phyloP scores from a whole-genome alignment of 192 early-diverging fungal genomes.

The Coemansia guatemalensis region DNA sequence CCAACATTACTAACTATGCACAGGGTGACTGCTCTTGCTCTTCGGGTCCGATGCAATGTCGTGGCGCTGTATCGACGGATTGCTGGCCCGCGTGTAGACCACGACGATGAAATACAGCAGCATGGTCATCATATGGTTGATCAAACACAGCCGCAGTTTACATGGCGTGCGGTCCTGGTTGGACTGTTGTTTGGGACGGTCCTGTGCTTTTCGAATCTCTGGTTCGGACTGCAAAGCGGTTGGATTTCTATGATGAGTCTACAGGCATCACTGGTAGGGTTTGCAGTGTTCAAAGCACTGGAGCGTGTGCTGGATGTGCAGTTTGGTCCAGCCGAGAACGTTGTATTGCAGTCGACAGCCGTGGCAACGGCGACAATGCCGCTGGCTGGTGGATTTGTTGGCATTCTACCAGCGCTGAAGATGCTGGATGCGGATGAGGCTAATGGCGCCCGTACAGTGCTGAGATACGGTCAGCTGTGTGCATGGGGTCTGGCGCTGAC shows the following conservation, averaged over 20 bases:
- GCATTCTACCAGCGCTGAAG: slow-evolving; percentile 78
- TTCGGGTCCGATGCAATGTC: background rate
- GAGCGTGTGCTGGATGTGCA: slow-evolving; percentile 48
- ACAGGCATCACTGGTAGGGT: slow-evolving; percentile 71
- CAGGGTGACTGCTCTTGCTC: background rate
- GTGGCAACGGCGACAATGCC: slow-evolving; percentile 88
- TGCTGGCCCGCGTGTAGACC: slow-evolving; percentile 2
- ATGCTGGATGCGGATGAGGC: slow-evolving; percentile 62
- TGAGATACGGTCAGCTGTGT: slow-evolving; percentile 59
- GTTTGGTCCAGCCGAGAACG: slow-evolving; percentile 83
- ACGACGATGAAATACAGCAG: slow-evolving; percentile 4
- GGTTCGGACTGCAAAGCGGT: slow-evolving; percentile 81
- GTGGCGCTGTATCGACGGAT: background rate
- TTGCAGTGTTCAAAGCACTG: slow-evolving; percentile 72
- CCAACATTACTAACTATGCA: background rate
- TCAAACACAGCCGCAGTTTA: slow-evolving; percentile 42
- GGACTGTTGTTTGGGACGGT: slow-evolving; percentile 69
- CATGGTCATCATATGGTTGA: slow-evolving; percentile 34
- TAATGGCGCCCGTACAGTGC: slow-evolving; percentile 52
- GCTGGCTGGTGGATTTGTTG: slow-evolving; percentile 75
- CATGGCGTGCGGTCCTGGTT: slow-evolving; percentile 55
- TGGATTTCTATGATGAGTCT: slow-evolving; percentile 82
- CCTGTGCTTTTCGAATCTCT: slow-evolving; percentile 84
- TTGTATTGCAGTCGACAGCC: slow-evolving; percentile 78
- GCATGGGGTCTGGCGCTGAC: slow-evolving; percentile 75